Conservation (phyloP, 83 land plant genomes). For the Isoetes engelmannii region DNA sequence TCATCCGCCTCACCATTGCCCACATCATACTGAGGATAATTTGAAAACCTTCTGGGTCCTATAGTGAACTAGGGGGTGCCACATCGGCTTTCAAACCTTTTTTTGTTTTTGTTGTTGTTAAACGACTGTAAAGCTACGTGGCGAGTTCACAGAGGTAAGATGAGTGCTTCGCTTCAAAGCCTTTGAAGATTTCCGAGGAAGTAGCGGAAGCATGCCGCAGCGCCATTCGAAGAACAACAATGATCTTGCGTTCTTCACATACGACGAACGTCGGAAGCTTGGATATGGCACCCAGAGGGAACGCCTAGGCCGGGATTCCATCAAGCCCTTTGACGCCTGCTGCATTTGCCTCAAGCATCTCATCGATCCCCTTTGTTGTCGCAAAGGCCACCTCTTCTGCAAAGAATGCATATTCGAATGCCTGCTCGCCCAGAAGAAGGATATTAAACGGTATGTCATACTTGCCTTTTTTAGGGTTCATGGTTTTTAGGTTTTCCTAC, state of each 20-base stretch:
- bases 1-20: no score
- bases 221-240: conserved; percentile 98
- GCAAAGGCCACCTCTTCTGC: conserved; percentile 85
- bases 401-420: conserved; percentile 93
- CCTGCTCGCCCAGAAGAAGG: conserved; percentile 94
- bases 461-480: background rate
- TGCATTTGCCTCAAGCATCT: conserved; percentile 88
- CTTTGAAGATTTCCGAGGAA: conserved; percentile 5
- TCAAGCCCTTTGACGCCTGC: conserved; percentile 91
- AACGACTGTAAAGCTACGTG: no score
- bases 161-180: no score
- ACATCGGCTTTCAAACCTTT: no score
- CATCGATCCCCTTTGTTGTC: conserved; percentile 86
- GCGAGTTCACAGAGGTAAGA: no score
- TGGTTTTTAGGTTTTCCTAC: background rate
- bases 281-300: conserved; percentile 97
- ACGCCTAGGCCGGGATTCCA: conserved; percentile 93
- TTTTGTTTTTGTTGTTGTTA: no score
- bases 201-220: conserved; percentile 72
- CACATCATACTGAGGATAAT: no score
- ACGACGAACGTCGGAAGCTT: conserved; percentile 95
- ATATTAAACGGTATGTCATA: conserved; percentile 64
- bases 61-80: no score
- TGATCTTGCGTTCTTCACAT: conserved; percentile 97
- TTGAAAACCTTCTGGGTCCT: no score